These are phyloP conservation scores for Kwoniella pini DNA, from an alignment of 768 basidiomycete genomes.

Conservation along the genomic window DNA sequence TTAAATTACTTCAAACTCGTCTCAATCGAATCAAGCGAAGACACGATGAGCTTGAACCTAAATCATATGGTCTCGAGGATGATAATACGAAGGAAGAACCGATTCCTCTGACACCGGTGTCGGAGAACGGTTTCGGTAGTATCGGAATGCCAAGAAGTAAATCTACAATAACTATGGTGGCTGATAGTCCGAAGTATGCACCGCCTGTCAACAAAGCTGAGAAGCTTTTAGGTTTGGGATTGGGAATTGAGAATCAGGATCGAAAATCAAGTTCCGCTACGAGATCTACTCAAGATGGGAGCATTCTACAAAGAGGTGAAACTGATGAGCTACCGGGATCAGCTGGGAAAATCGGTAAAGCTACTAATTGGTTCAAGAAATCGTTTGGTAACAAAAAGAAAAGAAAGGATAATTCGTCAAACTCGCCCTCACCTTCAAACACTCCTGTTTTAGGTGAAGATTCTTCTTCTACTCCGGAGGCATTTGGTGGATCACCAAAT, in stretches of 20 bases:
- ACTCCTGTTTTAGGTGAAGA: constrained; percentile 12
- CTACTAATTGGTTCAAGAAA: constrained; percentile 52
- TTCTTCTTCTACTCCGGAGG: not conserved
- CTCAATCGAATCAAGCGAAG: constrained; percentile 56
- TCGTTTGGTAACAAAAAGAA: constrained; percentile 47
- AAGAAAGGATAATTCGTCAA: constrained; percentile 22
- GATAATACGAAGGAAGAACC: constrained; percentile 9
- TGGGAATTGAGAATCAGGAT: not conserved
- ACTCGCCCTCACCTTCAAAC: constrained; percentile 11
- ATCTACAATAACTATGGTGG: constrained; percentile 55
- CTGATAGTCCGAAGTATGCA: constrained; percentile 32
- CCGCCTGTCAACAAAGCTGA: constrained; percentile 43
- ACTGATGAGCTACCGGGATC: constrained; percentile 11
- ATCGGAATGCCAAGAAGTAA: constrained; percentile 32
- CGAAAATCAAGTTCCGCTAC: constrained; percentile 7
- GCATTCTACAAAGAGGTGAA: not conserved
- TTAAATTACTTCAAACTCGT: constrained; percentile 55
- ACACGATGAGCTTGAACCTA: constrained; percentile 57
- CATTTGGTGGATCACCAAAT: not conserved
- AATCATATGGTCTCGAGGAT: constrained; percentile 7
- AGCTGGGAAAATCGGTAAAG: constrained; percentile 30
- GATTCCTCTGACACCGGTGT: constrained; percentile 20
- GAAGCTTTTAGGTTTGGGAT: constrained; percentile 40
- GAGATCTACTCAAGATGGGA: not conserved
- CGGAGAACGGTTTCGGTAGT: constrained; percentile 15